Evolutionary conservation across 2,329 filamentous ascomycete species (phyloP).

Genomic region (Hirsutella minnesotensis): DNA sequence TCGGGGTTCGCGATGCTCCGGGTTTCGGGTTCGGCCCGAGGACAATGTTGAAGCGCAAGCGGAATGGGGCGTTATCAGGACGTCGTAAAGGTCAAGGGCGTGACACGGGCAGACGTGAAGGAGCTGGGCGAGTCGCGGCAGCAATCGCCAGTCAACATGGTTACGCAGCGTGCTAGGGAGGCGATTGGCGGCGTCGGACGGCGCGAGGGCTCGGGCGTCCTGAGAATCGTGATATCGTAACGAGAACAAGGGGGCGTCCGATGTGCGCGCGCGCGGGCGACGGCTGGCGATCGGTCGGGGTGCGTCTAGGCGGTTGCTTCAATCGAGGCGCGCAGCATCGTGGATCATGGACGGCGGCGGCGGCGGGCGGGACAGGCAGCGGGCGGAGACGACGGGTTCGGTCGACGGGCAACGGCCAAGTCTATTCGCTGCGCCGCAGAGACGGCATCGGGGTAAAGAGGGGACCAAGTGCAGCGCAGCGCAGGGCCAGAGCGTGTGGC

Average conservation of each 20-base stretch:
- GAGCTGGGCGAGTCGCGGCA: conserved; percentile 10
- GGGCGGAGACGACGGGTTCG: not conserved
- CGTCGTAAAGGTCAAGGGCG: conserved; percentile 5
- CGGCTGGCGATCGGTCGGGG: not conserved
- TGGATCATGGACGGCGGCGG: not conserved
- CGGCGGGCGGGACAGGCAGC: not conserved
- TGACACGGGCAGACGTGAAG: conserved; percentile 5
- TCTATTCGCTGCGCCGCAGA: not conserved
- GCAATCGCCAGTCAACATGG: conserved; percentile 13
- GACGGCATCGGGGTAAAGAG: not conserved
- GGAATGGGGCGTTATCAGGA: too few relatives aligned
- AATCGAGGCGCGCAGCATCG: not conserved
- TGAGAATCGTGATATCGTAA: too few relatives aligned
- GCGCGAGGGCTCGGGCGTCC: not conserved
- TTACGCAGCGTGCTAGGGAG: not conserved
- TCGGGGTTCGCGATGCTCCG: too few relatives aligned
- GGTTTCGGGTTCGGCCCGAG: too few relatives aligned
- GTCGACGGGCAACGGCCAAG: too few relatives aligned
- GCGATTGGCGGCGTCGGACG: conserved; percentile 5
- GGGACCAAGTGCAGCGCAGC: too few relatives aligned
- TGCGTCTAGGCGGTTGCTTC: not conserved
- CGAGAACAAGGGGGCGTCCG: too few relatives aligned
- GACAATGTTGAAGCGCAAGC: too few relatives aligned
- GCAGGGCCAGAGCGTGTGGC: not conserved
- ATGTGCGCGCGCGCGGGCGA: not conserved